These are phyloP conservation scores for Geotrichum europaeum DNA, from an alignment of 1,139 yeast species.

Conservation along the genomic window DNA sequence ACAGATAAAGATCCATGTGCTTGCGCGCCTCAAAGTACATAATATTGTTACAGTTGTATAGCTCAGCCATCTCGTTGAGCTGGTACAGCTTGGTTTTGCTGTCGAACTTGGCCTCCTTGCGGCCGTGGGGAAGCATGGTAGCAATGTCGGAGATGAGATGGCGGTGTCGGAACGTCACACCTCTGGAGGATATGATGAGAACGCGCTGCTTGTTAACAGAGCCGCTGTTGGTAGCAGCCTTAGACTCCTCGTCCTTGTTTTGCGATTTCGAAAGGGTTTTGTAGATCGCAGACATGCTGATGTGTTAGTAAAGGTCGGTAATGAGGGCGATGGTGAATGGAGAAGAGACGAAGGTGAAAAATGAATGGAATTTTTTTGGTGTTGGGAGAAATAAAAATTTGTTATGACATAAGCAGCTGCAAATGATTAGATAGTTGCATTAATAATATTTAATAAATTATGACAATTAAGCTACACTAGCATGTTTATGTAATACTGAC, in stretches of 20 bases:
- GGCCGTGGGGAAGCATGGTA: slow-evolving; percentile 82
- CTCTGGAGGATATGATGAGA: slow-evolving; percentile 85
- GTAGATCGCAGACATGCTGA: slow-evolving; percentile 56
- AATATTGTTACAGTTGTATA: slow-evolving; percentile 94
- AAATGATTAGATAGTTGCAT: background rate
- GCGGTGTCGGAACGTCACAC: slow-evolving; percentile 83
- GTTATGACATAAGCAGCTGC: background rate
- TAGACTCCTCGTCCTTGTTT: slow-evolving; percentile 27
- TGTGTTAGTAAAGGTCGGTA: background rate
- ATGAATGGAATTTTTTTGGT: background rate
- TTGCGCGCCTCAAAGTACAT: slow-evolving; percentile 94
- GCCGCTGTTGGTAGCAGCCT: slow-evolving; percentile 37
- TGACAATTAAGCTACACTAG: background rate
- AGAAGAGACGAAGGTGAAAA: background rate
- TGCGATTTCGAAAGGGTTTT: slow-evolving; percentile 58
- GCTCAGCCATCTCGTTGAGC: slow-evolving; percentile 90
- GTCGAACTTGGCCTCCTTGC: slow-evolving; percentile 95
- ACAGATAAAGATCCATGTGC: slow-evolving; percentile 89
- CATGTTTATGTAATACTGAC: background rate
- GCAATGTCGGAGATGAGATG: slow-evolving; percentile 82
- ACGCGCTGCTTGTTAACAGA: slow-evolving; percentile 43
- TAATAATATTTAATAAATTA: too few species aligned
- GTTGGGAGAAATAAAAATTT: slow-evolving; percentile 13
- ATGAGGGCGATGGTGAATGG: background rate
- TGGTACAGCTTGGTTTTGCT: slow-evolving; percentile 84